Evolutionary conservation across 768 basidiomycete species (phyloP).

Genomic region (Lentinula aciculospora): DNA sequence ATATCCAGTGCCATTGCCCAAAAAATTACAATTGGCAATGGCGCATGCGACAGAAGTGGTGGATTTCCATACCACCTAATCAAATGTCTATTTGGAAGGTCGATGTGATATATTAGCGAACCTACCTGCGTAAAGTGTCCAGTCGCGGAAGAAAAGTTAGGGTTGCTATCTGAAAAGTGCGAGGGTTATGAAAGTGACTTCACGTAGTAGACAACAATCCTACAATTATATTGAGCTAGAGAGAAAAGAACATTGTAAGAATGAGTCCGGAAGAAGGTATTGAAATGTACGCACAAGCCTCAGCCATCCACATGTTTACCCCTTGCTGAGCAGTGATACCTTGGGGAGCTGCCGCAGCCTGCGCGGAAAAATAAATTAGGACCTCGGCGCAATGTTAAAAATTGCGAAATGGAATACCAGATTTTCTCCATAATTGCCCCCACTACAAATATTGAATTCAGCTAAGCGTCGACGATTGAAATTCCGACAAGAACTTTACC

Average conservation of each 20-base stretch:
- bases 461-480: no score
- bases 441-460: not conserved
- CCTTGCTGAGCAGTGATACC: constrained; percentile 13
- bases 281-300: constrained; percentile 22
- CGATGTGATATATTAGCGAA: not conserved
- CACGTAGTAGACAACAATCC: not conserved
- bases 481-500: constrained; percentile 7
- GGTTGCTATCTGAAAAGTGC: constrained; percentile 20
- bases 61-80: constrained; percentile 50
- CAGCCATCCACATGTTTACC: constrained; percentile 21
- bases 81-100: not conserved
- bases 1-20: constrained; percentile 17
- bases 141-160: constrained; percentile 19
- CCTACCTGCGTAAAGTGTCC: constrained; percentile 26
- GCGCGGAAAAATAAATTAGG: not conserved
- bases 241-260: not conserved
- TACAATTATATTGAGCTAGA: not conserved
- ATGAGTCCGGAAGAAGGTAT: not conserved
- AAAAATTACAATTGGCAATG: constrained; percentile 25
- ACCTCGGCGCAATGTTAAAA: no score
- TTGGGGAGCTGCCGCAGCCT: constrained; percentile 16
- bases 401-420: no score
- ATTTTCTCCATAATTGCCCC: constrained; percentile 22
- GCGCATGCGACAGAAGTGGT: constrained; percentile 45
- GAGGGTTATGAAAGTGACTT: not conserved